Base-by-base conservation (phyloP, 805 yeast genomes). In the Ogataea trehaloabstinens region DNA sequence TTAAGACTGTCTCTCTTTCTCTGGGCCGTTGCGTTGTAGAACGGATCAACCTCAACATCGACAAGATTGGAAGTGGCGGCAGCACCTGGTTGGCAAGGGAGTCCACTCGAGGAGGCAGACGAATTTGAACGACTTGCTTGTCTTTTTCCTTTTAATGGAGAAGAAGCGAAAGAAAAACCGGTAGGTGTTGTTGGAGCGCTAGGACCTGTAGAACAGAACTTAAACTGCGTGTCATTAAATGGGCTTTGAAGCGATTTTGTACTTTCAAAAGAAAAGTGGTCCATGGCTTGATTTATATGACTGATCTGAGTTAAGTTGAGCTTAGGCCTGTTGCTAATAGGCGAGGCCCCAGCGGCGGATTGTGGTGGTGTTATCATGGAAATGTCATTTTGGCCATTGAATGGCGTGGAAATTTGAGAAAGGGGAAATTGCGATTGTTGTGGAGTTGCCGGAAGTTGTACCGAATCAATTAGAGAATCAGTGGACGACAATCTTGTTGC, bases 1-100 rank as follows among this genome's bases (percentile, higher is more conserved):
- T 74, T 70, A 45, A 75, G 52, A 46, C 75, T 67, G 44, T 74
- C 79, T 48, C 80, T 67, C 53, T 75, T 75, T 43, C 80, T 62
- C 45, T 70, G 70, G 19, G 73, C 67, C 2, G 78, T 74, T 20
- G 66, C 71, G 44, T 74, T 73, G 48, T 52, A 63, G 24, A 60
- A 44, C 2, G 65, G 63, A 41, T 60, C 64, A 8, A 56, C 46
- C 25, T 56, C 60, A 6, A 55, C 17, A 25, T 56, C 62, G 28
- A 39, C 28, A 7, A 43, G 27, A 24, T 35, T 35, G 6, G 40
- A 13, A 6, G 22, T 31, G 22, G 31, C 36, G 6, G 41, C 21
- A 4, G 27, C 38, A 6, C 37, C n/a, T 19, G 15, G 18, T 8
- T 27, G 30, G 8, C 8, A 11, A 11, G 22, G 16, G 13, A 17